Conservation (phyloP, 306 rosid genomes). For the Canavalia ensiformis region DNA sequence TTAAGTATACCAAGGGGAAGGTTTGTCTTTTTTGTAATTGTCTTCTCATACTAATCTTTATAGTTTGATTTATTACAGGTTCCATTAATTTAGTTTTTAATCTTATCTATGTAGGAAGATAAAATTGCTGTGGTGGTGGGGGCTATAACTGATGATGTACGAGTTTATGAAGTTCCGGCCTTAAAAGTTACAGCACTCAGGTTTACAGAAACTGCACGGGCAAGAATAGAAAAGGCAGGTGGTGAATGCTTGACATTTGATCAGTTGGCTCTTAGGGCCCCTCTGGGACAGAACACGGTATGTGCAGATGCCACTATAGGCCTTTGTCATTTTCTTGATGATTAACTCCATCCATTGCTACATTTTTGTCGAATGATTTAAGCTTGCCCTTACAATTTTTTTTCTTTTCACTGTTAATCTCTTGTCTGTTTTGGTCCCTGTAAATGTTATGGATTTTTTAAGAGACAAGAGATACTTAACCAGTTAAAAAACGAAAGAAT, state of each 20-base stretch:
- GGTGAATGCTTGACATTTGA: conserved; percentile 90
- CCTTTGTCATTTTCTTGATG: neutral
- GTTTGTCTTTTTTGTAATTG: conserved; percentile 48
- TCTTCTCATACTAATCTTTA: neutral
- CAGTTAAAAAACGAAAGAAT: neutral
- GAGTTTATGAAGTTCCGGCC: conserved; percentile 78
- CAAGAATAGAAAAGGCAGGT: conserved; percentile 85
- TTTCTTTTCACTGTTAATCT: neutral
- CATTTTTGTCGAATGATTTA: neutral
- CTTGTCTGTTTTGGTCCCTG: neutral
- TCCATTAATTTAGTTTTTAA: conserved; percentile 30
- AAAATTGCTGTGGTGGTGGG: conserved; percentile 84
- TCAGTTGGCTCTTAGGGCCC: conserved; percentile 83
- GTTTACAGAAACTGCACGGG: conserved; percentile 86
- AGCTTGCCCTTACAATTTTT: neutral
- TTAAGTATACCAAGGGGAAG: conserved; percentile 70
- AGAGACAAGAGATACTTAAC: too few relatives aligned
- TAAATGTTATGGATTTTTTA: neutral
- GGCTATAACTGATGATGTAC: conserved; percentile 71
- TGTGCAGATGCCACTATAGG: neutral
- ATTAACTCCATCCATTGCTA: neutral
- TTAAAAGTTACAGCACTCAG: conserved; percentile 80
- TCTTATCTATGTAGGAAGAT: conserved; percentile 54
- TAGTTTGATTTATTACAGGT: neutral
- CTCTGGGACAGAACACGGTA: conserved; percentile 91